Conservation (phyloP, 2,329 filamentous ascomycete species). For the Daldinia sp. region DNA sequence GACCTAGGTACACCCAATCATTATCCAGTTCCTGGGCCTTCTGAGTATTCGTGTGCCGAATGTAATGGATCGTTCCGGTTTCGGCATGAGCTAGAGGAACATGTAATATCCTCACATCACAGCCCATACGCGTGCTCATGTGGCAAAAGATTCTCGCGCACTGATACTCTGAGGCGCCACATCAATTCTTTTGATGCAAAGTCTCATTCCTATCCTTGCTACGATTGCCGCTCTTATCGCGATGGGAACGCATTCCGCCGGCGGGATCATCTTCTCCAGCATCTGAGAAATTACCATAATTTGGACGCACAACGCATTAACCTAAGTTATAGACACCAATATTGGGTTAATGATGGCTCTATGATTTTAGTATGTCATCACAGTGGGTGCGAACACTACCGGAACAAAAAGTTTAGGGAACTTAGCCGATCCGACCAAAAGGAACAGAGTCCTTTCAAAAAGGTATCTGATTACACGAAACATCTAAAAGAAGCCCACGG, state of each 20-base stretch:
- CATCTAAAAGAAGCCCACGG: constrained; percentile 55
- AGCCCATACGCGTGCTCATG: constrained; percentile 44
- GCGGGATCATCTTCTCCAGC: constrained; percentile 55
- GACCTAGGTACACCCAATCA: constrained; percentile 31
- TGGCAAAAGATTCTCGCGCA: constrained; percentile 46
- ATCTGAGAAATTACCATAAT: constrained; percentile 54
- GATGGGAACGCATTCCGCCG: constrained; percentile 53
- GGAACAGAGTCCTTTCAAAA: constrained; percentile 30
- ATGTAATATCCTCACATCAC: constrained; percentile 37
- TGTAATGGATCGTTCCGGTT: constrained; percentile 22
- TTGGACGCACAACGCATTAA: too few species aligned
- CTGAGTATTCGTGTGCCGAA: constrained; percentile 31
- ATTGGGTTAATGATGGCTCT: too few species aligned
- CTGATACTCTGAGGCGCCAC: constrained; percentile 49
- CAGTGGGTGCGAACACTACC: constrained; percentile 42
- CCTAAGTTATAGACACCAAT: too few species aligned
- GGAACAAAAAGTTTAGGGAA: constrained; percentile 24
- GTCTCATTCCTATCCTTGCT: constrained; percentile 47
- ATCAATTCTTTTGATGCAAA: constrained; percentile 34
- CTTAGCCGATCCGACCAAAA: neutral
- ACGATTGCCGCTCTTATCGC: constrained; percentile 51
- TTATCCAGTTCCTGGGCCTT: constrained; percentile 10
- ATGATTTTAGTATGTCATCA: constrained; percentile 44
- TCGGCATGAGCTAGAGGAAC: neutral
- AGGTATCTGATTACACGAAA: constrained; percentile 48